These are phyloP conservation scores for Coniferiporia weirii DNA, from an alignment of 1,284 basidiomycete genomes.

Conservation along the genomic window DNA sequence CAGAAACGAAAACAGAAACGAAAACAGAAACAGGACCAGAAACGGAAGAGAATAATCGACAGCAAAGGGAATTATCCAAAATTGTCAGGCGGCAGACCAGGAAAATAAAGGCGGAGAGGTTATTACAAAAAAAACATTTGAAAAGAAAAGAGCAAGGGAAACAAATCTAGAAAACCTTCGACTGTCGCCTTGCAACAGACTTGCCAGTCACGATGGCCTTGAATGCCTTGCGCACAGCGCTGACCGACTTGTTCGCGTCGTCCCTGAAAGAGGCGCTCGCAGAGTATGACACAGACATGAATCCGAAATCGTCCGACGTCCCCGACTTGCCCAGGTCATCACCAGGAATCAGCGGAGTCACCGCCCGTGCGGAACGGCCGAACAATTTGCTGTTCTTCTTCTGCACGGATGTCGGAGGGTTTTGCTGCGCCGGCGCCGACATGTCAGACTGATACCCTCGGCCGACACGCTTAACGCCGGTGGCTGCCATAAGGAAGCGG, in stretches of 20 bases:
- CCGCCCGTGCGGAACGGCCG: conserved; percentile 37
- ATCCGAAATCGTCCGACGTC: conserved; percentile 54
- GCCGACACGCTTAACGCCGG: conserved; percentile 66
- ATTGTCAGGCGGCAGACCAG: neutral
- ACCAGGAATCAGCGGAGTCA: conserved; percentile 65
- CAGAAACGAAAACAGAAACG: neutral
- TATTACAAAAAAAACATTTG: neutral
- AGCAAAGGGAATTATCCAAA: neutral
- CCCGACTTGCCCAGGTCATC: conserved; percentile 42
- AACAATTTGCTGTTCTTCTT: conserved; percentile 46
- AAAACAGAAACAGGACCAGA: neutral
- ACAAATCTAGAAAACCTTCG: conserved; percentile 18
- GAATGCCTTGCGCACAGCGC: conserved; percentile 58
- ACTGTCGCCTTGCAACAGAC: conserved; percentile 28
- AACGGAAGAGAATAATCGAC: neutral
- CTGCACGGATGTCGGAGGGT: conserved; percentile 20
- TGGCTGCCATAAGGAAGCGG: conserved; percentile 71
- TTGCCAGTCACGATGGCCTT: conserved; percentile 59
- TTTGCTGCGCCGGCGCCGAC: conserved; percentile 12
- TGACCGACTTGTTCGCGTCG: conserved; percentile 44
- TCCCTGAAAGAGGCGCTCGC: conserved; percentile 31
- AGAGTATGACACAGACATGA: conserved; percentile 25
- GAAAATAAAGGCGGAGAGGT: neutral
- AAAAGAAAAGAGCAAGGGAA: neutral
- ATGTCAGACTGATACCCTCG: conserved; percentile 68